Evolutionary conservation across 305 asterid genomes (phyloP).

Genomic region (Fraxinus paxiana): DNA sequence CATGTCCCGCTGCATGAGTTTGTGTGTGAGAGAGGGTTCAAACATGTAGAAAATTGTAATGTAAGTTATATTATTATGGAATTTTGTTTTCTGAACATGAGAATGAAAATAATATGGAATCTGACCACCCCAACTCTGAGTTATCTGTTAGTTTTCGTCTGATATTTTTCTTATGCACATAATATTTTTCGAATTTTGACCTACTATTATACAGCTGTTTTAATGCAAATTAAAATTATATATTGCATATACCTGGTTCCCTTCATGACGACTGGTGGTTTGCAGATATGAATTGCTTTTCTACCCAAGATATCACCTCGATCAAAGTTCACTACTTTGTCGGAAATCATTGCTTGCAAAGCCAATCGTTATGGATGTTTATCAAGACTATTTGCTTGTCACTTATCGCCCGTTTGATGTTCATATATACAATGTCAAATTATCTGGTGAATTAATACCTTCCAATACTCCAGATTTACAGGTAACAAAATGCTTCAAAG

Average conservation of each 20-base stretch:
- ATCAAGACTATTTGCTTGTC: slow-evolving; percentile 87
- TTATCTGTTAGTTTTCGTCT: slow-evolving; percentile 17
- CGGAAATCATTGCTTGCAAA: slow-evolving; percentile 78
- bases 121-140: not conserved
- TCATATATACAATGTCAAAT: slow-evolving; percentile 82
- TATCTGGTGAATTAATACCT: slow-evolving; percentile 93
- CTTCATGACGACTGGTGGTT: slow-evolving; percentile 29
- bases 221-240: slow-evolving; percentile 12
- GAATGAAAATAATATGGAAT: slow-evolving; percentile 1
- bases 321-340: slow-evolving; percentile 87
- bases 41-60: slow-evolving; percentile 1
- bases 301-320: slow-evolving; percentile 99
- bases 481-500: slow-evolving; percentile 52
- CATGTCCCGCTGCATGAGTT: not conserved
- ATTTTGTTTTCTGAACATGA: slow-evolving; percentile 5
- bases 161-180: not conserved
- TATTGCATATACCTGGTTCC: slow-evolving; percentile 17
- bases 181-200: not conserved
- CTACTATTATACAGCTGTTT: slow-evolving; percentile 14
- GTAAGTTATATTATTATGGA: not conserved
- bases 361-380: slow-evolving; percentile 98
- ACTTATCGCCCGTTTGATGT: slow-evolving; percentile 96
- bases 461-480: slow-evolving; percentile 76
- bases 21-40: not conserved
- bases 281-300: slow-evolving; percentile 95